These are phyloP conservation scores for Solanum peruvianum DNA, from an alignment of 257 asterid species.

Conservation along the genomic window DNA sequence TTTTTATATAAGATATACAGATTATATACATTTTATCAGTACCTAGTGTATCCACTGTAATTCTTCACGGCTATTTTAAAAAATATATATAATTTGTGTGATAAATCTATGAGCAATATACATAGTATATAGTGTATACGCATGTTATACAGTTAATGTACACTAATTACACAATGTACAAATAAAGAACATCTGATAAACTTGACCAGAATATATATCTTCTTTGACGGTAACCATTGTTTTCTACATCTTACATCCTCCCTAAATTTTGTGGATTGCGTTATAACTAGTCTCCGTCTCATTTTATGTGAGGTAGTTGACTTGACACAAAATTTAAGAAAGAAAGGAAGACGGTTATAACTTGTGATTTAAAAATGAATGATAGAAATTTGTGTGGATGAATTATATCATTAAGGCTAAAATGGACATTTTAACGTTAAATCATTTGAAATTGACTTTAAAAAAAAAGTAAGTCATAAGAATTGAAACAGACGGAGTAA, in stretches of 20 bases:
- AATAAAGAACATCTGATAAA: background rate
- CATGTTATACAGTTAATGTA: background rate
- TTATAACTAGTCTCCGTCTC: background rate
- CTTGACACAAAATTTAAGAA: background rate
- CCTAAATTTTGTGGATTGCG: background rate
- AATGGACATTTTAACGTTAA: too few relatives aligned
- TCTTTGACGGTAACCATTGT: background rate
- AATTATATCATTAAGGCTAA: background rate
- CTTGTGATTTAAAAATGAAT: background rate
- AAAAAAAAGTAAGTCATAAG: too few relatives aligned
- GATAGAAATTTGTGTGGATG: background rate
- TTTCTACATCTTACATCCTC: background rate
- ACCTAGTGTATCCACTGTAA: background rate
- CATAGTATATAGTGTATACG: too few relatives aligned
- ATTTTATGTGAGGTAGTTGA: background rate
- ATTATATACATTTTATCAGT: background rate
- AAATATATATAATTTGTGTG: background rate
- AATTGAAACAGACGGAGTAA: background rate
- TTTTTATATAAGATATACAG: background rate
- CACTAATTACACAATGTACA: background rate
- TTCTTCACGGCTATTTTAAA: background rate
- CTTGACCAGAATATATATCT: background rate
- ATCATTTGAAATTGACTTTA: background rate
- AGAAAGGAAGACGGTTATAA: background rate
- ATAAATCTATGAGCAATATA: background rate